Conservation (phyloP, 2,329 filamentous ascomycete genomes). For the Hymenoscyphus repandus region DNA sequence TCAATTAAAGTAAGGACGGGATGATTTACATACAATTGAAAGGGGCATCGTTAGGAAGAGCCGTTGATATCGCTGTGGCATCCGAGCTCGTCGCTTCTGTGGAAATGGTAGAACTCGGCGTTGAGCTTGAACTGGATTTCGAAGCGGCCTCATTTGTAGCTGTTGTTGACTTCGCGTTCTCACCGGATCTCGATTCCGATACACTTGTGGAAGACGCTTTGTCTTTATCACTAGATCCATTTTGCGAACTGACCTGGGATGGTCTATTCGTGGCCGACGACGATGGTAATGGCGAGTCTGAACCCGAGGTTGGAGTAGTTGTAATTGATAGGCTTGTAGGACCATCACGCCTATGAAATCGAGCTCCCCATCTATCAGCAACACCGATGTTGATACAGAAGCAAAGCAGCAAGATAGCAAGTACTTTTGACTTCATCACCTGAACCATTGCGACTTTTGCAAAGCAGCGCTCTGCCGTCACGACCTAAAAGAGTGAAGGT, state of each 20-base stretch:
- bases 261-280: conserved; percentile 9
- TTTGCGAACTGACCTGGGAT: conserved; percentile 7
- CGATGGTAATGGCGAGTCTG: conserved; percentile 4
- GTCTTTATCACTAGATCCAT: conserved; percentile 7
- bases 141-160: neutral
- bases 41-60: conserved; percentile 10
- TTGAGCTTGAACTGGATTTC: conserved; percentile 10
- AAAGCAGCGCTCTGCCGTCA: neutral
- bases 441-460: conserved; percentile 14
- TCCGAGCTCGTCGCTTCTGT: conserved; percentile 17
- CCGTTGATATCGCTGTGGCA: conserved; percentile 13
- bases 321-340: conserved; percentile 22
- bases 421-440: conserved; percentile 17
- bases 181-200: neutral
- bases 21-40: conserved; percentile 23
- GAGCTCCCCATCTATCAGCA: conserved; percentile 17
- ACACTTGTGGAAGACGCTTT: conserved; percentile 6
- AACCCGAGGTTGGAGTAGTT: conserved; percentile 7
- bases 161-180: conserved; percentile 3
- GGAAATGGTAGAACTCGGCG: neutral
- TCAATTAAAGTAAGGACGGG: neutral
- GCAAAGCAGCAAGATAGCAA: conserved; percentile 20
- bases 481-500: conserved; percentile 7
- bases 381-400: conserved; percentile 21
- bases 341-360: conserved; percentile 23